Evolutionary conservation across 2,329 filamentous ascomycete genomes (phyloP).

Genomic region (Plectosphaerella plurivora): DNA sequence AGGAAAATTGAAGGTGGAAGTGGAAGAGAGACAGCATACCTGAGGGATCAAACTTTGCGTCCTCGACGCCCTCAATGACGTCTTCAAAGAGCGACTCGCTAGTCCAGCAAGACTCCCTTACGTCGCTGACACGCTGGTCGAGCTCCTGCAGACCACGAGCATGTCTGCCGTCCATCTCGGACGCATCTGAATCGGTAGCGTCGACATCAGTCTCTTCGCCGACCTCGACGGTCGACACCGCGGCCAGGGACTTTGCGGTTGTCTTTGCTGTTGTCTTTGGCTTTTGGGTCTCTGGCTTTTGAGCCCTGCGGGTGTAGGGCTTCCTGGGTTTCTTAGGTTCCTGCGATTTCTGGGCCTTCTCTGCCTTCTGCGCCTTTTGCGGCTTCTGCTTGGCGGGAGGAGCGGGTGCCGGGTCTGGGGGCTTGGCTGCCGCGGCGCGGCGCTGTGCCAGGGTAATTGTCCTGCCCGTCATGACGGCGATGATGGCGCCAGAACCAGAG

Average conservation of each 20-base stretch:
- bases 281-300: background rate
- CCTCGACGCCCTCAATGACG: conserved; percentile 52
- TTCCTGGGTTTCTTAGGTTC: too few species aligned
- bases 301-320: too few species aligned
- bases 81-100: conserved; percentile 62
- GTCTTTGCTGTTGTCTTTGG: background rate
- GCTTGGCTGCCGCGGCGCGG: background rate
- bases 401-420: background rate
- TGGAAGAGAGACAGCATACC: conserved; percentile 29
- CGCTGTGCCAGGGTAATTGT: background rate
- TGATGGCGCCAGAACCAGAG: background rate
- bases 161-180: conserved; percentile 5
- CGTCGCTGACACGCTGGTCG: conserved; percentile 47
- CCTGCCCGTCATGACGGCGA: background rate
- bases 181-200: background rate
- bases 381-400: too few species aligned
- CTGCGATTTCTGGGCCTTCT: too few species aligned
- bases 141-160: conserved; percentile 33
- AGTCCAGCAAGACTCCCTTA: conserved; percentile 52
- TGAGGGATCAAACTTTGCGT: conserved; percentile 38
- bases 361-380: too few species aligned
- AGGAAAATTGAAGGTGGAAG: conserved; percentile 4
- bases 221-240: background rate
- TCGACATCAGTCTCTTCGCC: background rate
- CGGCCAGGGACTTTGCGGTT: background rate